Evolutionary conservation across 139 green algal species (phyloP), one percentile per base, ranked within the genome.

Genomic region (Eudorina sp.): DNA sequence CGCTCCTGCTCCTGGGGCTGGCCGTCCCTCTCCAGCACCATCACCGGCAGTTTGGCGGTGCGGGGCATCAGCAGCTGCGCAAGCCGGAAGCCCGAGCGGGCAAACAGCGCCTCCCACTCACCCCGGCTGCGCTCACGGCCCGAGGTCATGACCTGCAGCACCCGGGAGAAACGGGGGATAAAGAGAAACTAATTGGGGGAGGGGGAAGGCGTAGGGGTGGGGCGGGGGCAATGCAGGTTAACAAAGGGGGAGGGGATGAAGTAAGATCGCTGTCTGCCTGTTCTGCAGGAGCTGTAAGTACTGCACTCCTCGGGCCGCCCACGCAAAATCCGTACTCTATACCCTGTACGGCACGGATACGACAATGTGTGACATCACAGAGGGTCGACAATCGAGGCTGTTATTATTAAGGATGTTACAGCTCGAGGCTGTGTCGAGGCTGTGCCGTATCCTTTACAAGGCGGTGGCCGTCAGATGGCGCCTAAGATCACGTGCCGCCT

Each of bases 21-120:
- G n/a, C n/a, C n/a, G n/a, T n/a, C n/a, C n/a, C n/a, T 9, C 48
- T 19, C 14, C 73, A 41, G 45, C 73, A 81, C 73, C 73, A 81
- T 48, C 1, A 81, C 27, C 29, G 73, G 8, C 73, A 81, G 45
- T 41, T 62, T 41, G 19, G 13, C 45, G 4, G 5, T 1, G 21
- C 3, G 8, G 27, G 41, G 29, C 29, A 1, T 1, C 73, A 55
- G 25, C 75, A 83, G 2, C 0, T 1, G 0, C 75, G 48, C 29
- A n/a, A 83, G 31, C 31, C 18, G 25, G 75, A 83, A 83, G 31
- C 75, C 75, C 43, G 46, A 31, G 2, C 16, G 6, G 27, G 4
- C 13, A 23, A 83, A 48, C 48, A 83, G 75, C 75, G 75, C 48
- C 75, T 18, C 6, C 75, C 75, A 83, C 75, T 83, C 75, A 29